Evolutionary conservation across 2,329 filamentous ascomycete species (phyloP).

Genomic region (Alternaria sp.): DNA sequence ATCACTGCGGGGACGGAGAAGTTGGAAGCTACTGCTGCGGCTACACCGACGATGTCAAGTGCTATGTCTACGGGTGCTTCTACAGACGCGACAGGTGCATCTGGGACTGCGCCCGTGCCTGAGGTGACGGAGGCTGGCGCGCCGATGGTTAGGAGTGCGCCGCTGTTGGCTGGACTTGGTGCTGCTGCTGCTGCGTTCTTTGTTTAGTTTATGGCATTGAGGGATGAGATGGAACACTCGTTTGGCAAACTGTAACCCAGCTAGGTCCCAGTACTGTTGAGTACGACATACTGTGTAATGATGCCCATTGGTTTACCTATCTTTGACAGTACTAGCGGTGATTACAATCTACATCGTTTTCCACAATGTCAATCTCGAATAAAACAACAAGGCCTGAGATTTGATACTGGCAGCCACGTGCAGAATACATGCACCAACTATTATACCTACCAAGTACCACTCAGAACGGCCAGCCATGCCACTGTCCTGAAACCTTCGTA

Average conservation of each 20-base stretch:
- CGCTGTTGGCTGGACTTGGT: background rate
- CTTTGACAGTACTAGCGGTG: background rate
- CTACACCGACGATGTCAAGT: background rate
- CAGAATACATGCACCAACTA: background rate
- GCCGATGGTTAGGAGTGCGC: background rate
- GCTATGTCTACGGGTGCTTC: background rate
- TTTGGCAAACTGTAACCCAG: background rate
- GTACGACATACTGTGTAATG: background rate
- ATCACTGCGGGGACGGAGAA: background rate
- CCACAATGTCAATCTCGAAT: background rate
- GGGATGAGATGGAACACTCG: background rate
- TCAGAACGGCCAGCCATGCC: background rate
- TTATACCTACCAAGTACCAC: background rate
- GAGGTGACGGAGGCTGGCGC: background rate
- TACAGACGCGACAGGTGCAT: background rate
- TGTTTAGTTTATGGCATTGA: background rate
- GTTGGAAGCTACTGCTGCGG: background rate
- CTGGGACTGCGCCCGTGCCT: background rate
- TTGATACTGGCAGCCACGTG: background rate
- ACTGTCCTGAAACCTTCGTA: background rate
- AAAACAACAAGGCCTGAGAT: background rate
- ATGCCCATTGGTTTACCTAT: background rate
- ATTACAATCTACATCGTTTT: too few species aligned
- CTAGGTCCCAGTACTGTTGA: too few species aligned
- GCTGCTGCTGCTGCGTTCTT: background rate